phyloP scores from a whole-genome alignment of 1,284 basidiomycete genomes.

The Moniliella sp. region DNA sequence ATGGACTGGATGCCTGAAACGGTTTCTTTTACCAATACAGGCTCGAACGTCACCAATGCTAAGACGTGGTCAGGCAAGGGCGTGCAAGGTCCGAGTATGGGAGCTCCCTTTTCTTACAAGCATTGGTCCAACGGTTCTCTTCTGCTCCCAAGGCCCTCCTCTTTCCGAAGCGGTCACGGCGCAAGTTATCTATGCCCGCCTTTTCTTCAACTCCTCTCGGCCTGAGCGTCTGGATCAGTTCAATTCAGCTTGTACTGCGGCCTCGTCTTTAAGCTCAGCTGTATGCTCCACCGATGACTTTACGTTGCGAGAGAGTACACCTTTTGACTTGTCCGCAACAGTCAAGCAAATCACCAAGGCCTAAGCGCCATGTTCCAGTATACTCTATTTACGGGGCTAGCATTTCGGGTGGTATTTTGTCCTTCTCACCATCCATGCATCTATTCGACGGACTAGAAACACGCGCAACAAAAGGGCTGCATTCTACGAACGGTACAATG shows the following conservation, averaged over 20 bases:
- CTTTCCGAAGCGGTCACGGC: slow-evolving; percentile 7
- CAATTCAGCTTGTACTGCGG: slow-evolving; percentile 8
- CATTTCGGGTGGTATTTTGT: slow-evolving; percentile 10
- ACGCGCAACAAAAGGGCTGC: slow-evolving; percentile 1
- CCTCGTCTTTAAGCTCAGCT: too few relatives aligned
- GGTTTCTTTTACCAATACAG: slow-evolving; percentile 7
- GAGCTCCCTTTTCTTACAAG: slow-evolving; percentile 12
- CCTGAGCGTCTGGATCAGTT: slow-evolving; percentile 11
- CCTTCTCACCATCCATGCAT: slow-evolving; percentile 14
- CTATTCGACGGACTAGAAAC: slow-evolving; percentile 1
- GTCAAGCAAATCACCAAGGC: not conserved
- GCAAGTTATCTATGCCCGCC: slow-evolving; percentile 15
- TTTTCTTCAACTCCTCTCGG: slow-evolving; percentile 26
- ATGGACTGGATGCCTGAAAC: slow-evolving; percentile 18
- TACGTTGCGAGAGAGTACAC: slow-evolving; percentile 14
- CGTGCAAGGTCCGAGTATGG: slow-evolving; percentile 8
- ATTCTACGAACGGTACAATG: too few relatives aligned
- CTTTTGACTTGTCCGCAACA: slow-evolving; percentile 4
- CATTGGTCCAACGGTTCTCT: slow-evolving; percentile 17
- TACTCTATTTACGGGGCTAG: slow-evolving; percentile 10
- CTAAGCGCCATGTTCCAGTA: slow-evolving; percentile 5
- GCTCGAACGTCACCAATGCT: slow-evolving; percentile 9
- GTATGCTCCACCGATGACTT: slow-evolving; percentile 22
- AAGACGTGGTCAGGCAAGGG: slow-evolving; percentile 3
- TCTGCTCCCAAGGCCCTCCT: slow-evolving; percentile 15